Conservation (phyloP, 2,329 filamentous ascomycete species). For the Fusarium longipes region DNA sequence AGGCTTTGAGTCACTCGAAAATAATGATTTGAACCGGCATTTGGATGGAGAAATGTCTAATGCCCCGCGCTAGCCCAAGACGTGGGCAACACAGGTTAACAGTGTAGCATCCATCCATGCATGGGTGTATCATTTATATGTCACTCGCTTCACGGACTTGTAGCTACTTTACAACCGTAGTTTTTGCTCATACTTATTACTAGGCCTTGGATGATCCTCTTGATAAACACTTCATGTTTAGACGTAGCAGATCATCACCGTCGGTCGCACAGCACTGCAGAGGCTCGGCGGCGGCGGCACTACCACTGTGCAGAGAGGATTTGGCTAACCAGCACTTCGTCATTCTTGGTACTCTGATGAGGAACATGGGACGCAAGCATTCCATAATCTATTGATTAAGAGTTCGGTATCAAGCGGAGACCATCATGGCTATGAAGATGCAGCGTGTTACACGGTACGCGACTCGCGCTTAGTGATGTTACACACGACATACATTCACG, state of each 20-base stretch:
- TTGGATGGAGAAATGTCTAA: constrained; percentile 38
- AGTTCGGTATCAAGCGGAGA: no score
- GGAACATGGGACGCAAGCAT: no score
- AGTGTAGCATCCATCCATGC: neutral
- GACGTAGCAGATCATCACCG: neutral
- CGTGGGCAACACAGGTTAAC: constrained; percentile 13
- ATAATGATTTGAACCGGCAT: constrained; percentile 42
- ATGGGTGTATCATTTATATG: constrained; percentile 1
- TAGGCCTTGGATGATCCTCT: neutral
- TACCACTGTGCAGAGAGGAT: neutral
- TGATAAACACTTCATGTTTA: neutral
- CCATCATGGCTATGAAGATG: neutral
- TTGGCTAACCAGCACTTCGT: neutral
- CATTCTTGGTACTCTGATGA: neutral
- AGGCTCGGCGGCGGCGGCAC: neutral
- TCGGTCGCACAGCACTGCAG: neutral
- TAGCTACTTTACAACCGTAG: neutral
- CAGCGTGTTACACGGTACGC: neutral
- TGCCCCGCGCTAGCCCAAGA: constrained; percentile 51
- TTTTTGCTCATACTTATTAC: neutral
- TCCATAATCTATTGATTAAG: no score
- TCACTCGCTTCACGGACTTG: constrained; percentile 5
- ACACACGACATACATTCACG: no score
- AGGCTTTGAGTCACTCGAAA: constrained; percentile 52
- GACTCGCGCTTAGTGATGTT: no score